phyloP scores from a whole-genome alignment of 257 asterid species.

The Leptodermis oblonga region DNA sequence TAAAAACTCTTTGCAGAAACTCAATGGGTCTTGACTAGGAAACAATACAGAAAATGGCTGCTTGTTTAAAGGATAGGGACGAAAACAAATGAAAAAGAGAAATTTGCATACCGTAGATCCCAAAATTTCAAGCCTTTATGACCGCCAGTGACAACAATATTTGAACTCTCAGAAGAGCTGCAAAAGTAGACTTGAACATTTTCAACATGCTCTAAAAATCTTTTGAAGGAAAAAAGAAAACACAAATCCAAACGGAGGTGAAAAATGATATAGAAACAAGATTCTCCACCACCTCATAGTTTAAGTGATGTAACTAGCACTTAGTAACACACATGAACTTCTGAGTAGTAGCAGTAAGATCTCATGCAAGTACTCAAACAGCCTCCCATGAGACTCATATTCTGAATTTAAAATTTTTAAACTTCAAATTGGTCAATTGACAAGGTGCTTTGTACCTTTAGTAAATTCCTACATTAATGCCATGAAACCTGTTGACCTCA shows the following conservation, averaged over 20 bases:
- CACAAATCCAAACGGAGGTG: neutral
- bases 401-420: neutral
- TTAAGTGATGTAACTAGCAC: neutral
- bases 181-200: conserved; percentile 20
- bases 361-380: neutral
- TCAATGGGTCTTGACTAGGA: neutral
- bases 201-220: conserved; percentile 6
- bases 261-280: neutral
- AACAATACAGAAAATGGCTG: neutral
- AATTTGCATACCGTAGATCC: conserved; percentile 68
- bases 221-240: neutral
- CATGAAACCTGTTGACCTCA: neutral
- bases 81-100: neutral
- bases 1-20: neutral
- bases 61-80: neutral
- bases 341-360: neutral
- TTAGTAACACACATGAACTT: conserved; percentile 1
- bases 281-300: neutral
- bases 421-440: neutral
- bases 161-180: conserved; percentile 62
- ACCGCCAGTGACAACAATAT: conserved; percentile 62
- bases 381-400: neutral
- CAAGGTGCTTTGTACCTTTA: no score
- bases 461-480: neutral
- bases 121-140: conserved; percentile 79